Evolutionary conservation across 2,329 filamentous ascomycete genomes (phyloP).

Genomic region (Xylaria sp.): DNA sequence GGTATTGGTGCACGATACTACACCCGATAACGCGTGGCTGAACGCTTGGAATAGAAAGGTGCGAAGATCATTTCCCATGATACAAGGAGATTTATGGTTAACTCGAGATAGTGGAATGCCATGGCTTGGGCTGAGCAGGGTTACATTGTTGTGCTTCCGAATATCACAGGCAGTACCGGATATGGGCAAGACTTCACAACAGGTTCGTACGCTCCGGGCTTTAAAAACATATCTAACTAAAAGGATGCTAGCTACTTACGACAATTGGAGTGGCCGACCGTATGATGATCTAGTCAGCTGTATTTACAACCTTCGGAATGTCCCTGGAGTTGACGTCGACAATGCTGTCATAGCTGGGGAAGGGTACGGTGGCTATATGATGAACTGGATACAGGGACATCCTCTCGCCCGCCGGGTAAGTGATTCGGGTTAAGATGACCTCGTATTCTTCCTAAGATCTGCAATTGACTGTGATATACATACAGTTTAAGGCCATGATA

Average conservation of each 20-base stretch:
- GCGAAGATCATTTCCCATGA: not conserved
- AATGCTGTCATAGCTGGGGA: conserved; percentile 64
- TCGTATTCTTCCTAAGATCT: not conserved
- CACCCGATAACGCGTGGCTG: not conserved
- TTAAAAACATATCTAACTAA: not conserved
- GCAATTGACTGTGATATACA: not conserved
- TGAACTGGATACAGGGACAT: conserved; percentile 68
- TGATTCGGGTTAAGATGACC: not conserved
- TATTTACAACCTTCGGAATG: conserved; percentile 56
- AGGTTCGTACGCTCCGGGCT: conserved; percentile 39
- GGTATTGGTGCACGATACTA: not conserved
- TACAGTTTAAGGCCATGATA: not conserved
- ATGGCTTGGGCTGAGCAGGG: conserved; percentile 69
- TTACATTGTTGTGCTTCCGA: conserved; percentile 68
- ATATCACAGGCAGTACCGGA: conserved; percentile 66
- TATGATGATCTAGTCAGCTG: conserved; percentile 66
- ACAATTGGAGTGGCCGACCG: conserved; percentile 63
- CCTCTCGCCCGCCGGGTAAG: conserved; percentile 58
- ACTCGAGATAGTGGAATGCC: conserved; percentile 59
- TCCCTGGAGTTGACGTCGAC: conserved; percentile 64
- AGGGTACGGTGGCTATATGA: conserved; percentile 69
- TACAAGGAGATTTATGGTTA: not conserved
- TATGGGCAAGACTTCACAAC: conserved; percentile 59
- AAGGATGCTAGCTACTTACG: conserved; percentile 57
- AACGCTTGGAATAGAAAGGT: conserved; percentile 4